Conservation (phyloP, 1,284 basidiomycete species). For the Veloporphyrellus conicus region DNA sequence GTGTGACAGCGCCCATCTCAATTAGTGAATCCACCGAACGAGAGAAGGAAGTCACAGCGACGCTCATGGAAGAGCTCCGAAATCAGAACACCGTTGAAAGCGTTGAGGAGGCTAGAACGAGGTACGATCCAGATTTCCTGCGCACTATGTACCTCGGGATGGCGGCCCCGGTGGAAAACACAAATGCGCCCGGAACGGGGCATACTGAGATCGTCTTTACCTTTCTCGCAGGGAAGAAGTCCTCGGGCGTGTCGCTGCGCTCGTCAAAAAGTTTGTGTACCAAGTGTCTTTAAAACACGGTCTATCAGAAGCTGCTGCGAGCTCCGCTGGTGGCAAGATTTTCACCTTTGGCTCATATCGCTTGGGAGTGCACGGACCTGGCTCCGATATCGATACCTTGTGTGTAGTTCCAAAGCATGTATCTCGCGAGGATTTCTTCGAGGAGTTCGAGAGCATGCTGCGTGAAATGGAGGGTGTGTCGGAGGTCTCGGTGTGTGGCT, state of each 20-base stretch:
- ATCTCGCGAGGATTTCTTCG: conserved; percentile 93
- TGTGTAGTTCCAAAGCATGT: conserved; percentile 97
- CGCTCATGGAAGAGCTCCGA: conserved; percentile 85
- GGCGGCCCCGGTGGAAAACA: conserved; percentile 7
- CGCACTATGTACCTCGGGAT: not conserved
- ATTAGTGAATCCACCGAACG: conserved; percentile 67
- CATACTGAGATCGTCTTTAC: conserved; percentile 22
- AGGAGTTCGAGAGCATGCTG: conserved; percentile 87
- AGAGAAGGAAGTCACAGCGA: conserved; percentile 79
- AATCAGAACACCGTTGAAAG: conserved; percentile 87
- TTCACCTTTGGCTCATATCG: conserved; percentile 98
- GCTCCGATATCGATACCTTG: conserved; percentile 97
- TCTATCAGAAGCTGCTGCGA: conserved; percentile 82
- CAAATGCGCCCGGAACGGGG: conserved; percentile 7
- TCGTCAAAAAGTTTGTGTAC: conserved; percentile 93
- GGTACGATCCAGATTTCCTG: conserved; percentile 42
- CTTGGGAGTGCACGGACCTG: conserved; percentile 94
- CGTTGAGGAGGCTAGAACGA: conserved; percentile 82
- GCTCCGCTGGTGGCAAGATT: conserved; percentile 92
- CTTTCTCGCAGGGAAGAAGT: conserved; percentile 75
- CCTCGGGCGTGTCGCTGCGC: conserved; percentile 81
- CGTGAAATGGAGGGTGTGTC: conserved; percentile 80
- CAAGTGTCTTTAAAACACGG: conserved; percentile 76
- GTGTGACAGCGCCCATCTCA: conserved; percentile 90
- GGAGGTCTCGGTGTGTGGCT: conserved; percentile 78